A percentile compares a stretch with the other conserved stretches of the same genome.
Evolutionary conservation across 2,329 filamentous ascomycete species (phyloP).

Genomic region (Aspergillus fumigatus): DNA sequence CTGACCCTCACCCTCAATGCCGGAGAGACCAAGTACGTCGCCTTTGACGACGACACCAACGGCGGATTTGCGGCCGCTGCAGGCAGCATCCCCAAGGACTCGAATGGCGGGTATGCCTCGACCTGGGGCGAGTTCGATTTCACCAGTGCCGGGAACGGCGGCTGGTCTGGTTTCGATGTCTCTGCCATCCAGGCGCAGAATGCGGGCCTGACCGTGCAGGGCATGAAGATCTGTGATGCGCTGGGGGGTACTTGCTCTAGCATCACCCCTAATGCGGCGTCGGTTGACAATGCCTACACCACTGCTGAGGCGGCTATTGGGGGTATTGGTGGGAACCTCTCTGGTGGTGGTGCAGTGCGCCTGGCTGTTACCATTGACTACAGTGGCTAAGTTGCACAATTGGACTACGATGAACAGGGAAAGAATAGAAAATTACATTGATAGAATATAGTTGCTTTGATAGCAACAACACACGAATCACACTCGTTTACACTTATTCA

Average conservation of each 20-base stretch:
- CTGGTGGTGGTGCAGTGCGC: slow-evolving; percentile 19
- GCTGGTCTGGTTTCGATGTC: slow-evolving; percentile 33
- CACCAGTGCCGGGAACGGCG: slow-evolving; percentile 22
- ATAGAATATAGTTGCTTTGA: neutral
- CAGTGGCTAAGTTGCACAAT: slow-evolving; percentile 14
- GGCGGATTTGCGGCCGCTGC: slow-evolving; percentile 30
- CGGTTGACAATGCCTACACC: slow-evolving; percentile 32
- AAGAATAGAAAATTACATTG: neutral
- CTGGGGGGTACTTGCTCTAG: slow-evolving; percentile 26
- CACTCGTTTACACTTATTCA: neutral
- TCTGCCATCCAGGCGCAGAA: slow-evolving; percentile 33
- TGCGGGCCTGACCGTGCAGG: slow-evolving; percentile 26
- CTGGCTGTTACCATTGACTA: slow-evolving; percentile 27
- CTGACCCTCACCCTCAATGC: slow-evolving; percentile 27
- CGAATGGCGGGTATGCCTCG: slow-evolving; percentile 23
- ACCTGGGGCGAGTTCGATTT: slow-evolving; percentile 37
- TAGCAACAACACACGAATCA: neutral
- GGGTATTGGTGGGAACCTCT: slow-evolving; percentile 31
- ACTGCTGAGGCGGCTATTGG: slow-evolving; percentile 21
- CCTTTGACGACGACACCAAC: slow-evolving; percentile 33
- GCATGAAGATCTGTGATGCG: slow-evolving; percentile 34
- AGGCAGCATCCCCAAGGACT: slow-evolving; percentile 23
- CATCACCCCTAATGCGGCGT: slow-evolving; percentile 20
- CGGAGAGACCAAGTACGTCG: slow-evolving; percentile 34
- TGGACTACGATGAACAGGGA: neutral